Base-by-base conservation (phyloP, 768 basidiomycete genomes). In the Leccinum subgranulosum region DNA sequence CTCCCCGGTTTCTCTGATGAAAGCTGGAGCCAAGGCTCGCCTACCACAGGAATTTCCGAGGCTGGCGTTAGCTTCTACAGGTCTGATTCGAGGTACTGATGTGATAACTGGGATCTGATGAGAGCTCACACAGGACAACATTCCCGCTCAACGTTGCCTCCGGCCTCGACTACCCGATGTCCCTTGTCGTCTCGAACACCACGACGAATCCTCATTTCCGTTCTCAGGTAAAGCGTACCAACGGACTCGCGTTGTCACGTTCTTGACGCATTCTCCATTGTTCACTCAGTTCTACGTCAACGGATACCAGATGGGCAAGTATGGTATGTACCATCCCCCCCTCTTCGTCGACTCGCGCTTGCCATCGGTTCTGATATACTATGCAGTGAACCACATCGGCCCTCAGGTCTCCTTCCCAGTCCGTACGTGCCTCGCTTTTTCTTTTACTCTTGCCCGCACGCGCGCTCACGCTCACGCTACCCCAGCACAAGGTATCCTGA, bases 1-100 rank as follows among this genome's bases (percentile, higher is more conserved):
- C 74, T 84, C n/a, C 84, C 84, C 21, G 77, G 74, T 29, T 82
- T 81, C 66, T 70, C 82, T 46, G 81, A 83, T 54, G 68, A 73
- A 11, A 58, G 57, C 1, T 84, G 84, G 84, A 63, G 70, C 11
- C 53, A 60, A 28, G 73, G 77, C 3, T 73, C 71, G 11, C 81
- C 81, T 1, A 79, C 74, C 9, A 64, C 59, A 1, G 81, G 79
- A 28, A 74, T 76, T 36, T 67, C 73, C 6, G 59, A 69, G 8
- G 75, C 79, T 7, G 82, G 82, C 23, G 79, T 81, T 34, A 70
- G 67, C 51, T 81, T 83, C 67, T 82, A 77, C 59, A 76, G 79
- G 79, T 77, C 19, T 15, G 55, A 31, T 53, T 41, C 19, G 27
- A 48, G 23, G 14, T 17, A 17, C 11, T 27, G 29, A 19, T 33